Conservation (phyloP, 352 stramenopile species). For the Aphanomyces stellatus region DNA sequence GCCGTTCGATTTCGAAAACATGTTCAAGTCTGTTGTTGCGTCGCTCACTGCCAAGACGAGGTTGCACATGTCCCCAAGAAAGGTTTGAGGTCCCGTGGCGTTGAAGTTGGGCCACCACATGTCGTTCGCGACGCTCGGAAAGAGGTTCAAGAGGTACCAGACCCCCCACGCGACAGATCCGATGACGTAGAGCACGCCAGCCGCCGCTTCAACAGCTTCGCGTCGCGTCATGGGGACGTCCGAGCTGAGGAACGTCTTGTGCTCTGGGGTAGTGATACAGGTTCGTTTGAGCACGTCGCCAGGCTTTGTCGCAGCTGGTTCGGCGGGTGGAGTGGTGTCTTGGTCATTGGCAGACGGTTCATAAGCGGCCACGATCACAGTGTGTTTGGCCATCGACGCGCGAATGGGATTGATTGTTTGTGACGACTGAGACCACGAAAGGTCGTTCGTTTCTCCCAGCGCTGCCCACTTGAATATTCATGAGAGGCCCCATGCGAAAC, state of each 20-base stretch:
- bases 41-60: background rate
- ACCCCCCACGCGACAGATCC: background rate
- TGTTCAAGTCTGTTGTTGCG: background rate
- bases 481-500: too few relatives aligned
- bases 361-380: too few relatives aligned
- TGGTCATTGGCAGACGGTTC: too few relatives aligned
- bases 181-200: background rate
- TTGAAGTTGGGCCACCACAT: background rate
- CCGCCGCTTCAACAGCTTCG: background rate
- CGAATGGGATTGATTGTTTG: too few relatives aligned
- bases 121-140: background rate
- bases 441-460: too few relatives aligned
- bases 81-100: background rate
- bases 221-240: background rate
- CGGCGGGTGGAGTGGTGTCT: too few relatives aligned
- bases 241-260: background rate
- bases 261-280: too few relatives aligned
- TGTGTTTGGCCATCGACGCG: too few relatives aligned
- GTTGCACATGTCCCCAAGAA: background rate
- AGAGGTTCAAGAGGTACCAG: background rate
- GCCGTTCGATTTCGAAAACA: background rate
- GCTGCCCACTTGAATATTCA: too few relatives aligned
- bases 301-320: too few relatives aligned
- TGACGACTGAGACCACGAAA: too few relatives aligned
- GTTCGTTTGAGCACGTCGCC: too few relatives aligned